phyloP scores from a whole-genome alignment of 148 eudicot species.

The Mesembryanthemum crystallinum region DNA sequence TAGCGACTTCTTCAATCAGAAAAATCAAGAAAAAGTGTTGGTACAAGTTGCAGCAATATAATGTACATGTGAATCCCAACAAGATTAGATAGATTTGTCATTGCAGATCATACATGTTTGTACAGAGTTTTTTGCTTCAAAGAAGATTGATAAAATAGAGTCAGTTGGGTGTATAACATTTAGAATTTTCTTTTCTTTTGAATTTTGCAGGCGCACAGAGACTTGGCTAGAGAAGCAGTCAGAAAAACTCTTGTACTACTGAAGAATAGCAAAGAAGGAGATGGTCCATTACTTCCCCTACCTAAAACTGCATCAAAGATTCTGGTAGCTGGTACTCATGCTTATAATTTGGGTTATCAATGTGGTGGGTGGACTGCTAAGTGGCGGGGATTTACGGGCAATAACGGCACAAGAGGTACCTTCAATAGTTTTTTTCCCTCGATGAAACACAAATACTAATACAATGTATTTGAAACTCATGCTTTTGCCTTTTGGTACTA shows the following conservation, averaged over 20 bases:
- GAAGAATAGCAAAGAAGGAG: constrained; percentile 38
- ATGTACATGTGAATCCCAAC: too few species aligned
- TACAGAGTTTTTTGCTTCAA: background rate
- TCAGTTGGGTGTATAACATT: too few species aligned
- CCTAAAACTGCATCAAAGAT: constrained; percentile 28
- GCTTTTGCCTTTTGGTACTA: too few species aligned
- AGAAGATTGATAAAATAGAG: background rate
- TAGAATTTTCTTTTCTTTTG: background rate
- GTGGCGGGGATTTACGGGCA: constrained; percentile 33
- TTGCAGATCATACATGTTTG: too few species aligned
- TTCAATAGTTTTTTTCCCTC: background rate
- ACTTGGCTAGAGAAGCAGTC: constrained; percentile 37
- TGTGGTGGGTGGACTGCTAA: constrained; percentile 40
- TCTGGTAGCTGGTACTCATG: constrained; percentile 39
- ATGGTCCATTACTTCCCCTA: constrained; percentile 26
- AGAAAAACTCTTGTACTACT: constrained; percentile 36
- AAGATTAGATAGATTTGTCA: too few species aligned
- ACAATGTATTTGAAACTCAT: too few species aligned
- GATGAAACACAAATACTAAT: too few species aligned
- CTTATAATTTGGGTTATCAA: constrained; percentile 37
- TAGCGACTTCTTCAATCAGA: background rate
- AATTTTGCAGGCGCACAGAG: constrained; percentile 30
- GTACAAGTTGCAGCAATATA: too few species aligned
- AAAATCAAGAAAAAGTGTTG: too few species aligned
- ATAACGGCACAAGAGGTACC: constrained; percentile 26